Evolutionary conservation across 768 basidiomycete genomes (phyloP).

Genomic region (Collybia nuda): DNA sequence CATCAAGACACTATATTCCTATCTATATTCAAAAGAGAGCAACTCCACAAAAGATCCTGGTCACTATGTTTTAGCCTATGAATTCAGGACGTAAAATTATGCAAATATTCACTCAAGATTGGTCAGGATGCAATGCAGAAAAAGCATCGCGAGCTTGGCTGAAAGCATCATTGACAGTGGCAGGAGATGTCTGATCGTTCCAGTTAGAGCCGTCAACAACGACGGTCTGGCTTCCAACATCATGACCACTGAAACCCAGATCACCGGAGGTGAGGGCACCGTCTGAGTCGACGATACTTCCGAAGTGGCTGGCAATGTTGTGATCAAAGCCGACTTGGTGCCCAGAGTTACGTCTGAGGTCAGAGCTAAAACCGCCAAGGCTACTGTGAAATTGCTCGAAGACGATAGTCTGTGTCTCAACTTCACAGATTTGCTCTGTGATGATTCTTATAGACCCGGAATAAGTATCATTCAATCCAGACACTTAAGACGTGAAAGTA

Average conservation of each 20-base stretch:
- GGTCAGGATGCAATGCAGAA: conserved; percentile 8
- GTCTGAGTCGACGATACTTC: conserved; percentile 25
- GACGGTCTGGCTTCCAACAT: conserved; percentile 26
- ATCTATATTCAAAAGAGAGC: background rate
- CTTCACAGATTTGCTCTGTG: conserved; percentile 31
- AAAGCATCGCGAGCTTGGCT: conserved; percentile 14
- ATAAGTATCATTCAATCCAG: background rate
- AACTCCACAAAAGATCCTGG: background rate
- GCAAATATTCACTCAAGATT: background rate
- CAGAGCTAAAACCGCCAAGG: conserved; percentile 26
- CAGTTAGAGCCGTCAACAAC: conserved; percentile 25
- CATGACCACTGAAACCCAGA: conserved; percentile 30
- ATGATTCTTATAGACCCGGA: conserved; percentile 20
- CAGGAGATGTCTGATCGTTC: conserved; percentile 21
- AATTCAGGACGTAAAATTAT: background rate
- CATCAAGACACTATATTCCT: background rate
- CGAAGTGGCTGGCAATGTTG: conserved; percentile 26
- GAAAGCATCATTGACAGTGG: conserved; percentile 21
- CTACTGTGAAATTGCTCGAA: conserved; percentile 32
- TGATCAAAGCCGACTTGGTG: conserved; percentile 32
- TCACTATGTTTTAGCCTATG: background rate
- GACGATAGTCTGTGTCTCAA: conserved; percentile 34
- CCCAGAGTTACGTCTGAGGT: conserved; percentile 27
- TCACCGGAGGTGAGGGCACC: conserved; percentile 27
- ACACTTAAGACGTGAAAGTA: conserved; percentile 3